Evolutionary conservation across 2,329 filamentous ascomycete genomes (phyloP).

Genomic region (Fusarium secorum): DNA sequence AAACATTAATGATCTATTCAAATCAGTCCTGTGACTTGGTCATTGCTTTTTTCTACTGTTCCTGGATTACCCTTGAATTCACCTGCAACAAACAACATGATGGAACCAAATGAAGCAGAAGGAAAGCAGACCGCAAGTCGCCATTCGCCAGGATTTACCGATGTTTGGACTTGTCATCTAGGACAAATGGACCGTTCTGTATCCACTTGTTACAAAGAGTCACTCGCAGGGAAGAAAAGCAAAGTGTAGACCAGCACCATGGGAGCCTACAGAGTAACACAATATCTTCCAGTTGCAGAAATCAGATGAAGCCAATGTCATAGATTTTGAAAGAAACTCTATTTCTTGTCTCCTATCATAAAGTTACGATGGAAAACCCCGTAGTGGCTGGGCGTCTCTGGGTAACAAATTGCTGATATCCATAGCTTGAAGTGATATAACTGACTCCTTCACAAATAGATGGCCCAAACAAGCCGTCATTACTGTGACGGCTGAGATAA

Average conservation of each 20-base stretch:
- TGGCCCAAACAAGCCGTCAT: neutral
- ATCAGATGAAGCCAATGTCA: neutral
- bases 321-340: neutral
- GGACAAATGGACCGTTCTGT: neutral
- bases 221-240: neutral
- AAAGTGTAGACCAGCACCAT: neutral
- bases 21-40: neutral
- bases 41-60: neutral
- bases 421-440: neutral
- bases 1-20: neutral
- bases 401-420: neutral
- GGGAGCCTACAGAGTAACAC: neutral
- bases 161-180: neutral
- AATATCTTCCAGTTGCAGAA: neutral
- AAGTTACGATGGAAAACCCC: no score
- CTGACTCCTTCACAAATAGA: neutral
- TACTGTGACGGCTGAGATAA: neutral
- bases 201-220: neutral
- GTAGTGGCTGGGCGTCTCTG: neutral
- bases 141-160: neutral
- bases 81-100: neutral
- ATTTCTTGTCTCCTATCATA: neutral
- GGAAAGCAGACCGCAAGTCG: neutral
- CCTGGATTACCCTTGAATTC: neutral
- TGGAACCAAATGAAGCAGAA: neutral